Evolutionary conservation across 306 rosid species (phyloP).

Genomic region (Casuarina glauca): DNA sequence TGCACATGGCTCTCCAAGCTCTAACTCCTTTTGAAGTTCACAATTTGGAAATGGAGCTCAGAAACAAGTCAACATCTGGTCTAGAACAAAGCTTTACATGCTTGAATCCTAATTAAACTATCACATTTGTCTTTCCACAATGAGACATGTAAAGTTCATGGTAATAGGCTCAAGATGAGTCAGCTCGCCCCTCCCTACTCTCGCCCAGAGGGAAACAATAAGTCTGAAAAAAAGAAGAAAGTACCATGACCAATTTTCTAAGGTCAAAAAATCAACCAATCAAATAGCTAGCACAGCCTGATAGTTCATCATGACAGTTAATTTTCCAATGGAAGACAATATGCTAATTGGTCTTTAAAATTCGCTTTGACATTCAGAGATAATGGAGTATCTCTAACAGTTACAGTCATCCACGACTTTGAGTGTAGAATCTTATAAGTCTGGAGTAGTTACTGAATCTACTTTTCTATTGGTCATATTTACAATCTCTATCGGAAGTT

Average conservation of each 20-base stretch:
- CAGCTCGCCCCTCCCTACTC: background rate
- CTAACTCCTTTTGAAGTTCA: conserved; percentile 16
- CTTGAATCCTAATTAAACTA: conserved; percentile 8
- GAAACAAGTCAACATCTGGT: background rate
- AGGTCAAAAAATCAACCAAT: background rate
- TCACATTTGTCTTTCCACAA: conserved; percentile 1
- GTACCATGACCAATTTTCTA: background rate
- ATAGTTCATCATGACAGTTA: background rate
- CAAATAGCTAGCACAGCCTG: background rate
- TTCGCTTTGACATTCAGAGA: background rate
- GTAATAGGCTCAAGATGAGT: background rate
- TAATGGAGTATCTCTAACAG: background rate
- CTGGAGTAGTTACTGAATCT: too few relatives aligned
- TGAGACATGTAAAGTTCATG: background rate
- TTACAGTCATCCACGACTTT: background rate
- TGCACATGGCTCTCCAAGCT: conserved; percentile 17
- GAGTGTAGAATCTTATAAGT: background rate
- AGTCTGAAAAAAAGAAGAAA: background rate
- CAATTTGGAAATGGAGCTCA: conserved; percentile 22
- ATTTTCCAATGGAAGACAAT: background rate
- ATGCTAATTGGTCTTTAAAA: background rate
- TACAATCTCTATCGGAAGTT: too few relatives aligned
- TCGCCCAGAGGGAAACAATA: background rate
- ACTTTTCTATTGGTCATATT: too few relatives aligned
- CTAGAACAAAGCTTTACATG: conserved; percentile 12